phyloP scores from a whole-genome alignment of 2,329 filamentous ascomycete genomes.

The Xylariaceae sp. region DNA sequence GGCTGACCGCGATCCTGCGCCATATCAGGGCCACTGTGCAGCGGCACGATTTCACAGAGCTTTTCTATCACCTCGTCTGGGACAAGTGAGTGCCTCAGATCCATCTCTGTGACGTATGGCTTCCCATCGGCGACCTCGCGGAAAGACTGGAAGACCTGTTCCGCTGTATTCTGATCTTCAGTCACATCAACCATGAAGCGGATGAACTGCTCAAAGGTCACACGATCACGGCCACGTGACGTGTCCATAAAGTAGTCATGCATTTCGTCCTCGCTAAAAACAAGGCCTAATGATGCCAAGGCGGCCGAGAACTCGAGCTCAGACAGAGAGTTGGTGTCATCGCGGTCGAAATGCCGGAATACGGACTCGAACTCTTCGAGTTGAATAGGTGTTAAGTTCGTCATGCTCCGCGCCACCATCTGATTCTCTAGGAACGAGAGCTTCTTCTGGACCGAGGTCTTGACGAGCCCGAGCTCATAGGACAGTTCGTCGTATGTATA shows the following conservation, averaged over 20 bases:
- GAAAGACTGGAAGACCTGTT: constrained; percentile 98
- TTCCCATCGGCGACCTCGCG: constrained; percentile 96
- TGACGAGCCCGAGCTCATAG: constrained; percentile 90
- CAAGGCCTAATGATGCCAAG: constrained; percentile 87
- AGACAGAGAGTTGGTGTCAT: constrained; percentile 81
- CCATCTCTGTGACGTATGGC: constrained; percentile 97
- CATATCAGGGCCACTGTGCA: constrained; percentile 78
- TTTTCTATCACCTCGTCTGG: constrained; percentile 97
- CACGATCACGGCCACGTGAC: constrained; percentile 71
- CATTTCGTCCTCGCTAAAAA: constrained; percentile 98
- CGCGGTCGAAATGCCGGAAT: constrained; percentile 95
- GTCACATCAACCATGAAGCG: constrained; percentile 99
- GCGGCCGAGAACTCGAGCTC: constrained; percentile 96
- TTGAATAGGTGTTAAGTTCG: constrained; percentile 95
- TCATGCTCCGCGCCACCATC: constrained; percentile 97
- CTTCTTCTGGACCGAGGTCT: constrained; percentile 91
- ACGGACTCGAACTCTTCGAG: constrained; percentile 98
- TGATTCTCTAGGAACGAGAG: constrained; percentile 96
- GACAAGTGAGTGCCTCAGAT: constrained; percentile 88
- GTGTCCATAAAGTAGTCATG: constrained; percentile 89
- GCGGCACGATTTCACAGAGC: constrained; percentile 79
- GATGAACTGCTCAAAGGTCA: constrained; percentile 98
- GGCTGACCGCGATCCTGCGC: constrained; percentile 77
- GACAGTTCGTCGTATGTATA: constrained; percentile 95
- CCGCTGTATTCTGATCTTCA: constrained; percentile 96